A percentile compares a stretch with the other conserved stretches of the same genome.
These are phyloP conservation scores for Solanum piurae DNA, from an alignment of 257 asterid species.

Conservation along the genomic window DNA sequence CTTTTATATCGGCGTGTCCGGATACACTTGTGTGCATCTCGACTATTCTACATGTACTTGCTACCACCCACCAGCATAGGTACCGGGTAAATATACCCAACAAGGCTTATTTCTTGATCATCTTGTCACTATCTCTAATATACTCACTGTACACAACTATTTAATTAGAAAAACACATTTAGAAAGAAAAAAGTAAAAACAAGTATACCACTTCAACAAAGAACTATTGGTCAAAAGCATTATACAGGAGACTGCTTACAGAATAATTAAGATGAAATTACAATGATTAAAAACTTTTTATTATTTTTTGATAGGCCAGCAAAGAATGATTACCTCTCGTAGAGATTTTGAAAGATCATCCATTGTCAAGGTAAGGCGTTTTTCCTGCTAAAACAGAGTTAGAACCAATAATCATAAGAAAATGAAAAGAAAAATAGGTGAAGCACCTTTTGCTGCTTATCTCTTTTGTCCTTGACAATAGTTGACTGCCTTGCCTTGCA, in stretches of 20 bases:
- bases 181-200: neutral
- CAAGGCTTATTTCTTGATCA: neutral
- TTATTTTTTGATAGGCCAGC: neutral
- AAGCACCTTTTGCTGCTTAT: constrained; percentile 87
- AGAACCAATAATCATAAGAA: constrained; percentile 1
- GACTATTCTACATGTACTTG: neutral
- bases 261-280: neutral
- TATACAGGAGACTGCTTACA: neutral
- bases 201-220: neutral
- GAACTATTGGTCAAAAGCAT: neutral
- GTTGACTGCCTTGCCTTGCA: constrained; percentile 90
- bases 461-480: constrained; percentile 79
- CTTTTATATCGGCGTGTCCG: neutral
- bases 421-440: neutral
- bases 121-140: neutral
- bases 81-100: neutral
- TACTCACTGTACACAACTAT: neutral
- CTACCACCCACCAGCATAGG: neutral
- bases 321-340: constrained; percentile 46
- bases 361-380: constrained; percentile 86
- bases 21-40: neutral
- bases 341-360: constrained; percentile 94
- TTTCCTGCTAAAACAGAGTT: constrained; percentile 50
- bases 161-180: neutral
- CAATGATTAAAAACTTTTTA: neutral